phyloP scores from a whole-genome alignment of 1,284 basidiomycete species.

The Takashimella tepidaria region DNA sequence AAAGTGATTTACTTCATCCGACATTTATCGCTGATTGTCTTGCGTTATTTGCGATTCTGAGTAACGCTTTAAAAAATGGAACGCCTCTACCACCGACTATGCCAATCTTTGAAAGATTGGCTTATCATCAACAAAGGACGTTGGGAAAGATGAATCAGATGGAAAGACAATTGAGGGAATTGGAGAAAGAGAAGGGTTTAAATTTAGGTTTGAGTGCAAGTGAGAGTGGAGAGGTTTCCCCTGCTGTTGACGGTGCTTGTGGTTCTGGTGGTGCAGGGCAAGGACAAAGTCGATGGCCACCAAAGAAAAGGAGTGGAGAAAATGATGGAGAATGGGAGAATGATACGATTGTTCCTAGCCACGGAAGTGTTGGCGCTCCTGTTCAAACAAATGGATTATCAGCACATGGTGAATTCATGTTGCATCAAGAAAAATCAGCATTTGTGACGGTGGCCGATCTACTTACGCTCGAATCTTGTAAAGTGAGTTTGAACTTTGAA shows the following conservation, averaged over 20 bases:
- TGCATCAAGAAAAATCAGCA: background rate
- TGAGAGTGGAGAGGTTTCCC: too few species aligned
- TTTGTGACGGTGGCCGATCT: background rate
- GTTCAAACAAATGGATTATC: too few species aligned
- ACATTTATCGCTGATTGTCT: constrained; percentile 43
- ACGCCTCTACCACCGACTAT: constrained; percentile 39
- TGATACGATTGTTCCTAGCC: too few species aligned
- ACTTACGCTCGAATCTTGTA: constrained; percentile 7
- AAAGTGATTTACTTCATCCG: constrained; percentile 36
- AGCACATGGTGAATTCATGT: background rate
- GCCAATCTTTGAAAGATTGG: constrained; percentile 42
- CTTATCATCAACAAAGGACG: constrained; percentile 20
- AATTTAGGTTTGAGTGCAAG: background rate
- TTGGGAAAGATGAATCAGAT: constrained; percentile 6
- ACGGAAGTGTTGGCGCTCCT: too few species aligned
- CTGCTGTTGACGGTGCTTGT: too few species aligned
- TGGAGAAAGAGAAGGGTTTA: background rate
- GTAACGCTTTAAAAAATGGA: constrained; percentile 33
- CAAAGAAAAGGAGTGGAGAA: background rate
- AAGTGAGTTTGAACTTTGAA: constrained; percentile 8
- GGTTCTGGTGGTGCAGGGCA: background rate
- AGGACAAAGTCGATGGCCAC: background rate
- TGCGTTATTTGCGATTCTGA: constrained; percentile 36
- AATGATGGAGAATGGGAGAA: background rate
- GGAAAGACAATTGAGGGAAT: background rate